Evolutionary conservation across 129 eudicot species (phyloP).

Genomic region (Artemisia annua): DNA sequence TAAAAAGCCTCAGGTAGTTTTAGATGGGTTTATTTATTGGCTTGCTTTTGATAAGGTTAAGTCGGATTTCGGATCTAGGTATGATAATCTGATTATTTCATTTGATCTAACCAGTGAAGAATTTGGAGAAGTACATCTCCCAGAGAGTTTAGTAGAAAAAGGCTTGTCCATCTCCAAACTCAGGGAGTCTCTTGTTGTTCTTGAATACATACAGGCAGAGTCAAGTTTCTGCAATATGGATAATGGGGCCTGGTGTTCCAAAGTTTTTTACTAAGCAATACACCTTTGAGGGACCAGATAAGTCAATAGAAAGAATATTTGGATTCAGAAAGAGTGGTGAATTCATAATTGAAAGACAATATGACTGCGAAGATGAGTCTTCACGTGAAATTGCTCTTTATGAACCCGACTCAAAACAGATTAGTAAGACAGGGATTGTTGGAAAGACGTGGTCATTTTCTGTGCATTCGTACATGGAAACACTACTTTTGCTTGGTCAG

Average conservation of each 20-base stretch:
- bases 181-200: neutral
- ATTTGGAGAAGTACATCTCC: neutral
- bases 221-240: neutral
- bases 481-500: slow-evolving; percentile 5
- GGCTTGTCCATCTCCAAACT: neutral
- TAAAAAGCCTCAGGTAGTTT: neutral
- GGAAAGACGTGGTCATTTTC: neutral
- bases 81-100: neutral
- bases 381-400: neutral
- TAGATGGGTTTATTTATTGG: neutral
- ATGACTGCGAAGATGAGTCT: neutral
- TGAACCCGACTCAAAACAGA: neutral
- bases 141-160: neutral
- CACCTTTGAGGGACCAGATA: neutral
- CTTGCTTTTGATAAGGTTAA: neutral
- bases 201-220: neutral
- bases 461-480: slow-evolving; percentile 7
- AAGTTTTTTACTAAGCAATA: neutral
- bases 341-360: neutral
- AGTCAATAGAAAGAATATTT: neutral
- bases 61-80: neutral
- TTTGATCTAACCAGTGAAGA: neutral
- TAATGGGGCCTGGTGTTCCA: neutral
- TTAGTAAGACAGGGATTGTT: neutral
- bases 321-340: slow-evolving; percentile 1